Percentiles rank a stretch among this genome's conserved stretches.
phyloP scores from a whole-genome alignment of 139 green algal species.

The Gonium pectorale region DNA sequence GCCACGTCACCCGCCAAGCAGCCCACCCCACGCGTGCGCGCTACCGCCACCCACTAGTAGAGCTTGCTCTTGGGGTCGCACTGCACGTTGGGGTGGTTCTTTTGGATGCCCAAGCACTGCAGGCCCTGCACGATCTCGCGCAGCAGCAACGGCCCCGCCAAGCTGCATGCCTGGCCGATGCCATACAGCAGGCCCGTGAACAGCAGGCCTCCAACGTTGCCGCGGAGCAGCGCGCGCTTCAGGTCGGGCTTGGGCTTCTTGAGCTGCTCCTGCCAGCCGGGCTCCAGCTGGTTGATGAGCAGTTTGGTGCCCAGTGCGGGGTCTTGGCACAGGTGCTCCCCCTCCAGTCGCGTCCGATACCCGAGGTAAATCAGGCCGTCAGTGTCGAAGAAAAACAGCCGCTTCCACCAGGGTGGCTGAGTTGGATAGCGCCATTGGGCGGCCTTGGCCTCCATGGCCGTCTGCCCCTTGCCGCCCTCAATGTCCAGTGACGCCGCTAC shows the following conservation, averaged over 20 bases:
- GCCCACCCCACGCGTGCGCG: no score
- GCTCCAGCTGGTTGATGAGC: conserved; percentile 13
- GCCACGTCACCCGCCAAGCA: no score
- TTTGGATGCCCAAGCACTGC: conserved; percentile 44
- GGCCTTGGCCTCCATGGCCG: no score
- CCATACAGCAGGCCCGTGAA: conserved; percentile 44
- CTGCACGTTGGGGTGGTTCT: no score
- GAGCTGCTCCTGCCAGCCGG: conserved; percentile 39
- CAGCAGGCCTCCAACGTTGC: conserved; percentile 47
- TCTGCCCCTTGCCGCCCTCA: no score
- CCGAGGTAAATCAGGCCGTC: conserved; percentile 41
- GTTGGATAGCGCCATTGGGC: neutral
- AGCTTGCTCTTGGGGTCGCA: conserved; percentile 48
- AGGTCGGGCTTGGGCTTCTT: conserved; percentile 43
- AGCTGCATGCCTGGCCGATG: conserved; percentile 46
- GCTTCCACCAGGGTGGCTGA: neutral
- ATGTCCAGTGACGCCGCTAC: no score
- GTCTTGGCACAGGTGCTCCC: conserved; percentile 27
- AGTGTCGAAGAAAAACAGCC: conserved; percentile 48
- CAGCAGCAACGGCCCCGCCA: conserved; percentile 72
- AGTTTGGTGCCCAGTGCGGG: neutral
- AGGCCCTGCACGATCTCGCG: conserved; percentile 58
- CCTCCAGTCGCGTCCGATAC: conserved; percentile 47
- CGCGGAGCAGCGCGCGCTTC: conserved; percentile 45
- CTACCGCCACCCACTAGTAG: no score